A percentile compares a stretch with the other conserved stretches of the same genome.
Conservation (phyloP, 345 rosid species). For the Adansonia digitata region DNA sequence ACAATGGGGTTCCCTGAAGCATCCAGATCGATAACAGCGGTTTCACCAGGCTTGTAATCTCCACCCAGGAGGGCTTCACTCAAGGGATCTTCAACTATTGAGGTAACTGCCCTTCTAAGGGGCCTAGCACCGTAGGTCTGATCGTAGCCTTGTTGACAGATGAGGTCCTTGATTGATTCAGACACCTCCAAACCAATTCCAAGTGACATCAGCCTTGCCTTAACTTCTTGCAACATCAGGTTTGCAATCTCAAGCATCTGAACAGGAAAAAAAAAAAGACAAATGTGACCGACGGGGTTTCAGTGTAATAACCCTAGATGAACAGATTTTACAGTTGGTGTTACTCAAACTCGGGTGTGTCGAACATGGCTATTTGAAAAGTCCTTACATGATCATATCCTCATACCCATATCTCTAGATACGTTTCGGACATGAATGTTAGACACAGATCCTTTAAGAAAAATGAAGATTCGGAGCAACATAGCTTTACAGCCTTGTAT, state of each 20-base stretch:
- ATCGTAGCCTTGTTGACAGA: constrained; percentile 85
- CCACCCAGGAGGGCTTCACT: constrained; percentile 83
- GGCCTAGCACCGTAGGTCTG: constrained; percentile 74
- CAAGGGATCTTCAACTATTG: constrained; percentile 69
- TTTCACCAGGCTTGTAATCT: constrained; percentile 70
- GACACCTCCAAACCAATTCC: constrained; percentile 87
- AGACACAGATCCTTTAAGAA: no score
- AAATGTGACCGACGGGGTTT: not conserved
- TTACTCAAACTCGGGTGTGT: no score
- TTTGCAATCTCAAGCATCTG: constrained; percentile 81
- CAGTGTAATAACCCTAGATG: not conserved
- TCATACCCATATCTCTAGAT: no score
- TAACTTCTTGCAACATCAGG: constrained; percentile 85
- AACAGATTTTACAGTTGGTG: not conserved
- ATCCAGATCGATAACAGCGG: constrained; percentile 70
- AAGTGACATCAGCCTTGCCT: constrained; percentile 60
- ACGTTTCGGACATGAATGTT: no score
- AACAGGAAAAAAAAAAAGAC: constrained; percentile 5
- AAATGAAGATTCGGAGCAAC: no score
- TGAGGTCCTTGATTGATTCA: constrained; percentile 64
- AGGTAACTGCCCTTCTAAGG: constrained; percentile 78
- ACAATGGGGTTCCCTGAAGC: constrained; percentile 69
- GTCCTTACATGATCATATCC: no score
- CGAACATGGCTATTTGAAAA: no score
- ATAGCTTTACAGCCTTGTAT: not conserved